Evolutionary conservation across 345 rosid species (phyloP).

Genomic region (Zanthoxylum bungeanum): DNA sequence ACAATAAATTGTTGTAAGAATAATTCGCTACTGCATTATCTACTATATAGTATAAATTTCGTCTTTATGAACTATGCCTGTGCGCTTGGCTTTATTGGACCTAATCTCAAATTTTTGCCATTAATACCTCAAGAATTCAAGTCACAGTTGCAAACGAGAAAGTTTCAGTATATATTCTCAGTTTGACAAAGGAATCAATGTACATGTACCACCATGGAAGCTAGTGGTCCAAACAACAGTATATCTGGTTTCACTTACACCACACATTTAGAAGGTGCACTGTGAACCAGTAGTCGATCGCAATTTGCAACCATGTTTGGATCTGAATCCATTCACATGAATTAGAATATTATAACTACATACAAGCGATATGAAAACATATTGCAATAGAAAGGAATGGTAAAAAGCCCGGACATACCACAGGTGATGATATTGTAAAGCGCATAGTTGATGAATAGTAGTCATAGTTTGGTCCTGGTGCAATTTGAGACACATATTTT

Average conservation of each 20-base stretch:
- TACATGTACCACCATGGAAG: background rate
- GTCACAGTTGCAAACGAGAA: background rate
- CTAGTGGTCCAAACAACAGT: conserved; percentile 1
- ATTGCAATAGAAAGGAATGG: background rate
- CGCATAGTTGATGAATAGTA: conserved; percentile 73
- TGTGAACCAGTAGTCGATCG: background rate
- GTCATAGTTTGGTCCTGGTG: conserved; percentile 88
- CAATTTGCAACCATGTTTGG: conserved; percentile 3
- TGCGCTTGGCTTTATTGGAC: background rate
- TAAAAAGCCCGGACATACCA: conserved; percentile 49
- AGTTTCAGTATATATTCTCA: background rate
- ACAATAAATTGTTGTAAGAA: background rate
- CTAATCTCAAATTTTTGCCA: background rate
- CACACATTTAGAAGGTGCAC: background rate
- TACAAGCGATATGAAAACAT: background rate
- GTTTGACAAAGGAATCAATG: background rate
- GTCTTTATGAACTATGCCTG: conserved; percentile 9
- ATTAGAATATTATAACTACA: background rate
- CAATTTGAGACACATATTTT: conserved; percentile 62
- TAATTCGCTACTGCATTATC: background rate
- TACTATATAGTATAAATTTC: background rate
- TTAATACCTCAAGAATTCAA: conserved; percentile 11
- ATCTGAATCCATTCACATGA: conserved; percentile 2
- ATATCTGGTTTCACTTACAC: background rate
- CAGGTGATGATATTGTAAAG: conserved; percentile 84